Evolutionary conservation across 345 rosid genomes (phyloP), one percentile per base, ranked within the genome.

Genomic region (Cochlearia excelsa): DNA sequence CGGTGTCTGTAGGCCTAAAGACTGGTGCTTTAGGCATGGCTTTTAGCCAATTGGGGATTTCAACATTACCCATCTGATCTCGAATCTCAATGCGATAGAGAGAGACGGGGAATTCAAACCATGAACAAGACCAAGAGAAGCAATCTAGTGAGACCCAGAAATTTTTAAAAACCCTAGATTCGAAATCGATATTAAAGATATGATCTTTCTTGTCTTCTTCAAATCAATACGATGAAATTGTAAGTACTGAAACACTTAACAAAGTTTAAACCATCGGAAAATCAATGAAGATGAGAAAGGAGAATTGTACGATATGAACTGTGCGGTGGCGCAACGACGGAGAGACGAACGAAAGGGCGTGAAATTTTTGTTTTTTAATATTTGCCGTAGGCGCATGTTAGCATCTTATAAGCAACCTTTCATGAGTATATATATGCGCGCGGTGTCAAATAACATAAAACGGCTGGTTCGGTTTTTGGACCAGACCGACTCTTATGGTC

Each of bases 1-100:
- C 99, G 27, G 99, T 94, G 63, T 94, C 99, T 0, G 97, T 90
- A 8, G 99, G 99, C 47, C 88, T 74, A 63, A 78, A 94, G 65
- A 80, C 95, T 6, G 99, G 99, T 38, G 99, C 99, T 66, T 82
- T 61, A 9, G 93, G 95, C 87, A 90, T 69, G 59, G 71, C 80
- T 63, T 87, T 68, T n/a, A 94, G 79, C 99, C 99, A 94, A 70
- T 72, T 71, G 28, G 96, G 96, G 54, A 90, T 82, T 64, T 94
- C 95, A 70, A 86, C 93, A 76, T 77, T 82, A 66, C 87, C 90
- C 97, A 91, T 88, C 23, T 16, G 23, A 16, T 16, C 23, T 16
- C 23, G 23, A 16, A 16, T 33, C 69, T 59, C 51, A 58, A 62
- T 50, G 34, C 33, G 0, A 41, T 50, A 7, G 46, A 52, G 29